Conservation (phyloP, 2,329 filamentous ascomycete species). For the Berkeleyomyces basicola region DNA sequence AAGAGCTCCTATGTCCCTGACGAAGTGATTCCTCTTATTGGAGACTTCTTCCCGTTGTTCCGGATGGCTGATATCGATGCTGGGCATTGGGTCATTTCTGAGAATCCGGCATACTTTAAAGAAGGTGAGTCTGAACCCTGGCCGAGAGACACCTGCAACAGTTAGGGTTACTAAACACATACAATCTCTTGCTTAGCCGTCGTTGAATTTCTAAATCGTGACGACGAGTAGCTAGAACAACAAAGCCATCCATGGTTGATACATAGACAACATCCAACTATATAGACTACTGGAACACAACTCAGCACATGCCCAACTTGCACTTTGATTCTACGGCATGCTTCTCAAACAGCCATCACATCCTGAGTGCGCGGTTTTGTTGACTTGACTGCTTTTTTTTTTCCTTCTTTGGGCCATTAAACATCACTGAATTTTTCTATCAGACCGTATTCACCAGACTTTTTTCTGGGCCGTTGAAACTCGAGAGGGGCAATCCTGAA, state of each 20-base stretch:
- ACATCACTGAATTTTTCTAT: conserved; percentile 15
- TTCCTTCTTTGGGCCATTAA: conserved; percentile 11
- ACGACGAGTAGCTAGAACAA: conserved; percentile 24
- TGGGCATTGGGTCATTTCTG: conserved; percentile 82
- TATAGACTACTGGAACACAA: not conserved
- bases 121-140: conserved; percentile 35
- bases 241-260: no score
- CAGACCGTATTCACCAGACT: conserved; percentile 14
- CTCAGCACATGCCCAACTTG: no score
- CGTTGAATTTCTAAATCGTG: conserved; percentile 40
- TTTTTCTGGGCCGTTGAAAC: conserved; percentile 14
- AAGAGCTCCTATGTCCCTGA: conserved; percentile 65
- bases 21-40: conserved; percentile 62
- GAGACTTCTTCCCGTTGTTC: conserved; percentile 68
- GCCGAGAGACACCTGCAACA: not conserved
- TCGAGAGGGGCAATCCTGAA: conserved; percentile 5
- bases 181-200: conserved; percentile 30
- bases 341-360: not conserved
- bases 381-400: conserved; percentile 10
- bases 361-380: not conserved
- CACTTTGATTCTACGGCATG: not conserved
- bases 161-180: conserved; percentile 2
- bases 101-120: conserved; percentile 65
- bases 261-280: not conserved
- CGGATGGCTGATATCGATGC: conserved; percentile 56